Base-by-base conservation (phyloP, 1,139 yeast species). In the Hansenula sp. region DNA sequence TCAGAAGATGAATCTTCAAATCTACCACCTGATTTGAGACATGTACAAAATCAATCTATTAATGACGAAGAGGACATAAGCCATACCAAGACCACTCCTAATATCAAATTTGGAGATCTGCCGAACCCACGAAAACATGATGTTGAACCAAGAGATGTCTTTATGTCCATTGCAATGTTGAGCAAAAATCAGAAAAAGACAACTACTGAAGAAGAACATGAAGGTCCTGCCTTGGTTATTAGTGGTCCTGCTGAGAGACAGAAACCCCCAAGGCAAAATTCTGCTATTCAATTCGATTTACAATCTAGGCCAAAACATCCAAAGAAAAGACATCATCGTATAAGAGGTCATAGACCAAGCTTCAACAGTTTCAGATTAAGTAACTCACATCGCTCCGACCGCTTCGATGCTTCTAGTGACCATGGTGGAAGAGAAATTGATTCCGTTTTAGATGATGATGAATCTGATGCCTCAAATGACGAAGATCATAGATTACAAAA, bases 141-240 rank as follows among this genome's bases (percentile, higher is more conserved):
- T 34, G 69, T 86, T 11, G 82, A 82, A 30, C 96, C 96, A 1
- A 79, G 85, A 41, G 96, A 90, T 58, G 84, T 90, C 82, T 84
- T 73, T 59, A 74, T 84, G 66, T 88, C 96, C 2, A 84, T 89
- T 52, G 83, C 88, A 41, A 81, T 88, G 82, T 70, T 89, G 65
- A 84, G 82, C 56, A 71, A 74, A 43, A 71, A 72, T 41, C 75
- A 75, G 33, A 59, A 62, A 19, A 48, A 50, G 9, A 51, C 57
- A 12, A 49, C 53, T 15, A 61, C 60, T 7, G 58, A 58, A 18
- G 70, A 67, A 11, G 71, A 68, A 36, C 82, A 81, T 29, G 83
- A 81, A 32, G 96, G 91, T 2, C 96, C 96, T 11, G 90, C 94
- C 0, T 67, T 91, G 40, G 80, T 86, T 12, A 85, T 90, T 44